Base-by-base conservation (phyloP, 2,329 filamentous ascomycete species). In the Tolypocladium tropicale region DNA sequence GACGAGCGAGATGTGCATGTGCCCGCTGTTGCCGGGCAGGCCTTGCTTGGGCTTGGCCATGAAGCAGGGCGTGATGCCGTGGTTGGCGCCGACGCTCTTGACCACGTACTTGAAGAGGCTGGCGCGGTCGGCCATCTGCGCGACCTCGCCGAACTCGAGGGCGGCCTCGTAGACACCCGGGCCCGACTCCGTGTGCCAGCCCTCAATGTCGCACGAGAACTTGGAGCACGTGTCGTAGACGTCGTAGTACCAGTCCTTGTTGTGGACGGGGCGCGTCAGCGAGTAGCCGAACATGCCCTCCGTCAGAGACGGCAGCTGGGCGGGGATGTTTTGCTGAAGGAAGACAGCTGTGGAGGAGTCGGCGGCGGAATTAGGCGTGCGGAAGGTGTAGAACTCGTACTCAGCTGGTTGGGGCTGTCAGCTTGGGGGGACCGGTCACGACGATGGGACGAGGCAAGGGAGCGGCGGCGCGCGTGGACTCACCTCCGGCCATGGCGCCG, bases 231-330 rank as follows among this genome's bases (percentile, higher is more conserved):
- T 82, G 61, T 95, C 83, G 71, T 90, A 96, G 53, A 96, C 82
- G 50, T 87, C 84, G 69, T 96, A 96, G 74, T 89, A 96, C 74
- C 93, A 96, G 46, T 94, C 89, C 72, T 95, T 85, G 71, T 96
- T 96, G 67, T 95, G 90, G 1, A 92, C 83, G 0, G 92, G 89
- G 25, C 91, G 80, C 11, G 89, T 95, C 61, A 96, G 76, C 60
- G 89, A 94, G 76, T 96, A 96, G 57, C 91, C 92, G 65, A 96
- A 96, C 92, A 96, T 96, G 66, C 92, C 92, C 67, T 95, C 89
- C 10, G 92, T 95, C 53, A 96, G 75, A 28, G 88, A 78, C 0
- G 90, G 90, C 10, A 96, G 80, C n/a, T 83, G 72, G 52, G 86
- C 76, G 16, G 88, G 83, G 0, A 89, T 81, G 68, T 95, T 90